Evolutionary conservation across 768 basidiomycete species (phyloP).

Genomic region (Scleroderma bovista): DNA sequence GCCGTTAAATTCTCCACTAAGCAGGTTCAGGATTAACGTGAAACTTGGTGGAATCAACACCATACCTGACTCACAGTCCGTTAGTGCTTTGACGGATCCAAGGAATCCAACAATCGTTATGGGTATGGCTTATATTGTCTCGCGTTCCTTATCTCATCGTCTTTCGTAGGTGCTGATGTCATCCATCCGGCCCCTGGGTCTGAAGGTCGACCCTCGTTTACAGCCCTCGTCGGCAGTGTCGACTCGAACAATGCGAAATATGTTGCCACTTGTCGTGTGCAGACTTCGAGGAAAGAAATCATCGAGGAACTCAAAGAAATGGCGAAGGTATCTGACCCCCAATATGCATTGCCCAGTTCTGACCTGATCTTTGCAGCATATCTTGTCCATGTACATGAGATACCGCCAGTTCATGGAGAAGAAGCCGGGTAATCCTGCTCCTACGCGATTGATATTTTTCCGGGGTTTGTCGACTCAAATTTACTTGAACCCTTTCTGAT

Average conservation of each 20-base stretch:
- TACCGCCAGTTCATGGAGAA: conserved; percentile 56
- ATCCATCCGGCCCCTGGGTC: conserved; percentile 81
- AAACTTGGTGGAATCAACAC: conserved; percentile 83
- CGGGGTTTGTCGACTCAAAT: conserved; percentile 41
- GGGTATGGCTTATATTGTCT: conserved; percentile 38
- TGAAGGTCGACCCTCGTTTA: conserved; percentile 75
- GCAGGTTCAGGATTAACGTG: conserved; percentile 59
- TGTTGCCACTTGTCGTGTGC: conserved; percentile 53
- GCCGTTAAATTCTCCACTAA: conserved; percentile 1
- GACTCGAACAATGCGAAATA: conserved; percentile 76
- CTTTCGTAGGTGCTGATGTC: conserved; percentile 62
- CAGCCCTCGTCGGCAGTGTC: conserved; percentile 74
- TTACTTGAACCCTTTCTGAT: conserved; percentile 1
- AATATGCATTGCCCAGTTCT: conserved; percentile 5
- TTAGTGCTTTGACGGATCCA: conserved; percentile 60
- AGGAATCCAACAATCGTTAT: conserved; percentile 74
- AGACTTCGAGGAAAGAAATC: conserved; percentile 67
- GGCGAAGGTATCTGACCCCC: conserved; percentile 41
- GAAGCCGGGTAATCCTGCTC: conserved; percentile 36
- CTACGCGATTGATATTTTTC: conserved; percentile 72
- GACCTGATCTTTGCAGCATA: conserved; percentile 33
- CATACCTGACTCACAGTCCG: conserved; percentile 64
- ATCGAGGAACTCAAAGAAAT: conserved; percentile 67
- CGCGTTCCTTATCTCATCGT: neutral
- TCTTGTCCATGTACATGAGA: conserved; percentile 50